Evolutionary conservation across 345 rosid genomes (phyloP), one percentile per base, ranked within the genome.

Genomic region (Citrus cavaleriei): DNA sequence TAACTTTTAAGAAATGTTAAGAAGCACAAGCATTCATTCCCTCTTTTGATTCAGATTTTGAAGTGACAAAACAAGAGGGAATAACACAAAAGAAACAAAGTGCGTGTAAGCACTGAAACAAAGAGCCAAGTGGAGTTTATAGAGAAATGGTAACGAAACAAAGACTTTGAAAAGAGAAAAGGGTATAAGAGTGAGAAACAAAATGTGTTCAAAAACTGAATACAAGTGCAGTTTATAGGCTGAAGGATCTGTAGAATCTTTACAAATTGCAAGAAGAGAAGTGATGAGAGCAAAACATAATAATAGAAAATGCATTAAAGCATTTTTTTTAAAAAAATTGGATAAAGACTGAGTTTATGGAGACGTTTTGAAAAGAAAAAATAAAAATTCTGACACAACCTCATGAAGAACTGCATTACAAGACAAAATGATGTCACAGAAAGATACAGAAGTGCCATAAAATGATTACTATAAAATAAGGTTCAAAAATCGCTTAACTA

Each of bases 361-460:
- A 68, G 40, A 63, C 78, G 62, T 49, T 83, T 83, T 83, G 73
- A 68, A 85, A 81, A 81, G 72, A 68, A 70, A 51, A 75, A 80
- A 76, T 68, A 46, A 80, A 76, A 66, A 46, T 82, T 85, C 98
- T 95, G 98, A 93, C 98, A 91, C 87, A 82, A 77, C 87, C 95
- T 93, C 97, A 95, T 95, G 97, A 93, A 85, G 86, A 87, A 86
- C 86, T 86, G 89, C 86, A 83, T 84, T 89, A 89, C 88, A 88
- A 74, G 93, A 91, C 97, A 93, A 95, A 88, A 90, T 76, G 84
- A 87, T 81, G 97, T 88, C 90, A 86, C 91, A 85, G 90, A 87
- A 80, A 84, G 85, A 83, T 62, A 83, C 87, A 72, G 73, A 77
- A 25, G 38, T 7, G 77, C 61, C 66, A 64, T 42, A 66, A 79